A percentile compares a stretch with the other conserved stretches of the same genome.
These are phyloP conservation scores for Salpingoeca rosetta DNA, from an alignment of 78 protist species.

Conservation along the genomic window DNA sequence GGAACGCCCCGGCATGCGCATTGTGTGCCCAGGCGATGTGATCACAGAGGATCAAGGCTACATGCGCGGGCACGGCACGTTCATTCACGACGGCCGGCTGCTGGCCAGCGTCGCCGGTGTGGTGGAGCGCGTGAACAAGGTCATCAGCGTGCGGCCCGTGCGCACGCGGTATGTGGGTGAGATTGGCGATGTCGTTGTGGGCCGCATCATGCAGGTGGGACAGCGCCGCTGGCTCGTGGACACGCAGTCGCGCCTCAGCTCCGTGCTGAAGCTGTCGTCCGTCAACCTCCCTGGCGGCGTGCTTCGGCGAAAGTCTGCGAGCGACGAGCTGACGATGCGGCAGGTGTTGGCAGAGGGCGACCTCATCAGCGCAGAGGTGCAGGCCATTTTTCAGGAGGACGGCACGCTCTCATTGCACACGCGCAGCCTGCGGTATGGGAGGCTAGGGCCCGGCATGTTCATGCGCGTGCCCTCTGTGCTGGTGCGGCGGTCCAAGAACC, in stretches of 20 bases:
- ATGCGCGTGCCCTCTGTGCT: conserved; percentile 51
- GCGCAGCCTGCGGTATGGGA: conserved; percentile 59
- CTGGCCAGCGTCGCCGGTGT: conserved; percentile 58
- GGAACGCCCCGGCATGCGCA: not conserved
- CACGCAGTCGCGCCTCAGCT: conserved; percentile 41
- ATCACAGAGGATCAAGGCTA: not conserved
- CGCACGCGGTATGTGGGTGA: conserved; percentile 59
- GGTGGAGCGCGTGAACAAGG: conserved; percentile 59
- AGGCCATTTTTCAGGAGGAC: conserved; percentile 28
- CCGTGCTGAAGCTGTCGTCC: conserved; percentile 49
- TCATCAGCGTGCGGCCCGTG: conserved; percentile 57
- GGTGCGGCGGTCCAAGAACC: conserved; percentile 46
- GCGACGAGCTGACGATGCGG: conserved; percentile 78
- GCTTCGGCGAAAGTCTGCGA: conserved; percentile 53
- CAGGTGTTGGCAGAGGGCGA: conserved; percentile 65
- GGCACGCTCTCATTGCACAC: conserved; percentile 68
- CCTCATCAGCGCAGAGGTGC: conserved; percentile 76
- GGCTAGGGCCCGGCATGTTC: conserved; percentile 27
- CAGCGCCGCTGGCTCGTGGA: conserved; percentile 70
- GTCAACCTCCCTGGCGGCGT: conserved; percentile 81
- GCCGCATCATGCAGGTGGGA: conserved; percentile 52
- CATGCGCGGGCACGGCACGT: conserved; percentile 35
- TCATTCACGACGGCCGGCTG: not conserved
- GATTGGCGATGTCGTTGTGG: conserved; percentile 81
- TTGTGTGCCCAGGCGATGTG: not conserved